Base-by-base conservation (phyloP, 2,329 filamentous ascomycete species). In the Pseudogymnoascus sp. region DNA sequence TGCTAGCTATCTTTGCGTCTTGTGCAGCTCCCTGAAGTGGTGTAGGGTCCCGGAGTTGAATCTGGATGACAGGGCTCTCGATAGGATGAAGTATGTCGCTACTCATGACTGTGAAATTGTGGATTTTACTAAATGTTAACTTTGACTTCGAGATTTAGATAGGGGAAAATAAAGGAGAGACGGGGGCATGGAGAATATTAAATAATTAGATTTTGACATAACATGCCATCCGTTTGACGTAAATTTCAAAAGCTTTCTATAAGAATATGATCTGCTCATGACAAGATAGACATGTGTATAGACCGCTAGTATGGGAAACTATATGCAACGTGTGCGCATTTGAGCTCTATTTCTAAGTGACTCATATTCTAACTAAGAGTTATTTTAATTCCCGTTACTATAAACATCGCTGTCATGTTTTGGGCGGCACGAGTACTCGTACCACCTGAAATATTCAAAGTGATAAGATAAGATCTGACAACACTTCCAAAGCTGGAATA, bases 391-490 rank as follows among this genome's bases (percentile, higher is more conserved):
- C 10, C 4, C n/a, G 19, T n/a, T 40, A 40, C 38, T 40, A 40
- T 40, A 40, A 40, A 19, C 38, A 11, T n/a, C 7, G 38, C 7
- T 19, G n/a, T 19, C 19, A 16, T 10, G 16, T 22, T 43, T 43
- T 43, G 40, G 40, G 16, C 19, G 19, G 40, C 11, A 43, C 8
- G n/a, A 19, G 38, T 40, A 50, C 6, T 50, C 22, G 7, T 26
- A 53, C 19, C 19, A 19, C 19, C 19, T 19, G 19, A 19, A n/a
- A 19, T 11, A 6, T n/a, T n/a, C 10, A 50, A 62, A 26, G 28
- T 65, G 38, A 53, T 62, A 16, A 59, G 65, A 31, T 61, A 64
- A 37, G 46, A 62, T 53, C 24, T 41, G 8, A 46, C 38, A n/a
- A 50, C 62, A 53, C 61, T 61, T 61, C 63, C 63, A 28, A 35